Conservation (phyloP, 306 rosid genomes). For the Dalbergia cultrata region DNA sequence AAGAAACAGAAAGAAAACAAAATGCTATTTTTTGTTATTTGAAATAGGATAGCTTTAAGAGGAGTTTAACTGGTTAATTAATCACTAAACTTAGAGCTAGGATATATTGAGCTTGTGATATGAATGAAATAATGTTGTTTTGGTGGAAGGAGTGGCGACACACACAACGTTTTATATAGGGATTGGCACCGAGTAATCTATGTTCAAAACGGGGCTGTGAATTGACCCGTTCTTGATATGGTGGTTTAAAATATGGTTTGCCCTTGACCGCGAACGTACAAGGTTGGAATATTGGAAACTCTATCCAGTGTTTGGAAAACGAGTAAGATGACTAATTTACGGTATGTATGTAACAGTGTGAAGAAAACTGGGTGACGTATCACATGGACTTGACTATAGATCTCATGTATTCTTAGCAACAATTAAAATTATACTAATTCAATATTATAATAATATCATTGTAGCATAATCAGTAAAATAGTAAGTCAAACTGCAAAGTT, state of each 20-base stretch:
- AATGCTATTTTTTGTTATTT: no score
- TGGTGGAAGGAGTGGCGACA: background rate
- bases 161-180: slow-evolving; percentile 20
- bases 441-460: no score
- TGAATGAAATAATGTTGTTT: background rate
- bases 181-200: background rate
- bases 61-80: no score
- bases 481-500: background rate
- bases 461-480: no score
- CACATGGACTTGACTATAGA: background rate
- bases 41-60: no score
- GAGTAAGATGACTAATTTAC: background rate
- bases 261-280: background rate
- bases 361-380: no score
- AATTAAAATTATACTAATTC: no score
- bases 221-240: background rate
- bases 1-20: background rate
- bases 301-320: background rate
- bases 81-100: no score
- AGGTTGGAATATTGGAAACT: background rate
- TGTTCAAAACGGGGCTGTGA: background rate
- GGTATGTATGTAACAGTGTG: no score
- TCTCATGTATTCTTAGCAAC: no score
- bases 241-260: background rate
- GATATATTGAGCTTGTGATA: background rate